These are phyloP conservation scores for Plasmodium blacklocki DNA, from an alignment of 169 alveolate genomes.

Conservation along the genomic window DNA sequence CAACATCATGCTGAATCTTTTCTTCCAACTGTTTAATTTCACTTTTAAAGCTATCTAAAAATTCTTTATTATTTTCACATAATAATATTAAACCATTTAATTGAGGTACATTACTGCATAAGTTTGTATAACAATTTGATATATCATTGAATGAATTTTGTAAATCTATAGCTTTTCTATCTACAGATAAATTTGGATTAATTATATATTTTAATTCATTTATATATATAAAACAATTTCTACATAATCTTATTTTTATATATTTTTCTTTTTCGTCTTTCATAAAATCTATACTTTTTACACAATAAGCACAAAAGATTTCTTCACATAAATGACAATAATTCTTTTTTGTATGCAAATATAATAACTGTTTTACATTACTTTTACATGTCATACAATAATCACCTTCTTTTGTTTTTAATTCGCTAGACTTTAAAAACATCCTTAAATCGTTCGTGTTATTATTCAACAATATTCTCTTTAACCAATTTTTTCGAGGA, in stretches of 20 bases:
- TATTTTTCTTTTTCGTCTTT: conserved; percentile 55
- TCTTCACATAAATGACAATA: conserved; percentile 71
- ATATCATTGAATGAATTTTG: conserved; percentile 54
- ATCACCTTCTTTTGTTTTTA: conserved; percentile 47
- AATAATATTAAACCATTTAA: conserved; percentile 56
- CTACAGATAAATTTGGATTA: conserved; percentile 60
- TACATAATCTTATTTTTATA: conserved; percentile 64
- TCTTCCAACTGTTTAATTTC: conserved; percentile 39
- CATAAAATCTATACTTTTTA: conserved; percentile 55
- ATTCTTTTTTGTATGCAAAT: conserved; percentile 21
- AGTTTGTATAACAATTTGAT: conserved; percentile 49
- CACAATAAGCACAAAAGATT: conserved; percentile 43
- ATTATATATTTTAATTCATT: conserved; percentile 70
- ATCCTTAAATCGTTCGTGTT: conserved; percentile 42
- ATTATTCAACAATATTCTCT: conserved; percentile 58
- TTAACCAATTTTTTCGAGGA: conserved; percentile 68
- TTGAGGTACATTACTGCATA: conserved; percentile 59
- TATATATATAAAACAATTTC: conserved; percentile 59
- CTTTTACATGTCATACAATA: conserved; percentile 45
- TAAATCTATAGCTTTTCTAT: conserved; percentile 53
- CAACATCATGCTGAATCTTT: conserved; percentile 35
- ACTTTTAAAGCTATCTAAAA: conserved; percentile 39
- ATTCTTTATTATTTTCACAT: conserved; percentile 70
- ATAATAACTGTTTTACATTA: conserved; percentile 21
- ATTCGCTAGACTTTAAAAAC: conserved; percentile 47